Percentiles rank a stretch among this genome's conserved stretches.
Conservation (phyloP, 1,284 basidiomycete genomes). For the Paramarasmius palmivorus region DNA sequence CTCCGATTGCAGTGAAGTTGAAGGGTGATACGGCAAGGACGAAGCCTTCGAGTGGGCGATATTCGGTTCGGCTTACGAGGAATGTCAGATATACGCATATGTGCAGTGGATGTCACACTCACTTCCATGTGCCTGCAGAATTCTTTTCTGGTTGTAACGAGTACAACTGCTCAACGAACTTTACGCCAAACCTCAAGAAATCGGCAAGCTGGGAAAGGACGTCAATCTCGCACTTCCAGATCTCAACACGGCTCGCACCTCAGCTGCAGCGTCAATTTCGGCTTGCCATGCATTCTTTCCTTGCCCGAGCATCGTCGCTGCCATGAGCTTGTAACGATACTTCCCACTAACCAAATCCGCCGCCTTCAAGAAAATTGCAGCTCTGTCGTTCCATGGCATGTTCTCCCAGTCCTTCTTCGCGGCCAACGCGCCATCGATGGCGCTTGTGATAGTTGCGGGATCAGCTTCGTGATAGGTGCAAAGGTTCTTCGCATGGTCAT, state of each 20-base stretch:
- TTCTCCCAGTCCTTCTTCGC: conserved; percentile 91
- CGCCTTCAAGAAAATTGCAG: conserved; percentile 97
- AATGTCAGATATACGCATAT: conserved; percentile 10
- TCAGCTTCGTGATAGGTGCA: conserved; percentile 92
- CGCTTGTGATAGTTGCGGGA: conserved; percentile 69
- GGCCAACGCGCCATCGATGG: conserved; percentile 87
- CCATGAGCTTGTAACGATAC: conserved; percentile 93
- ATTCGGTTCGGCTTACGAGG: conserved; percentile 81
- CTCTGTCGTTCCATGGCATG: conserved; percentile 94
- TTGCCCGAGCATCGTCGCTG: conserved; percentile 97
- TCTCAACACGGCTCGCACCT: conserved; percentile 52
- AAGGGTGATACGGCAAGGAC: conserved; percentile 97
- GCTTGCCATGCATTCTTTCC: conserved; percentile 99
- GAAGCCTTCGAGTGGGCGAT: conserved; percentile 96
- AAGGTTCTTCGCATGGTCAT: conserved; percentile 80
- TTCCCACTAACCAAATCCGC: conserved; percentile 94
- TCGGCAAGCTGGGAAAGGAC: conserved; percentile 67
- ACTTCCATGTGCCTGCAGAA: conserved; percentile 92
- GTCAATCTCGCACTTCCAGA: not conserved
- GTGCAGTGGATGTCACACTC: conserved; percentile 32
- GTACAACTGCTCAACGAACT: conserved; percentile 96
- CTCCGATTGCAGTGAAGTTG: conserved; percentile 98
- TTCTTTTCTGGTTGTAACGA: conserved; percentile 89
- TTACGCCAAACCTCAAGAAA: conserved; percentile 96
- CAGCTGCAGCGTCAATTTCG: conserved; percentile 98